Evolutionary conservation across 129 eudicot species (phyloP).

Genomic region (Mikania micrantha): DNA sequence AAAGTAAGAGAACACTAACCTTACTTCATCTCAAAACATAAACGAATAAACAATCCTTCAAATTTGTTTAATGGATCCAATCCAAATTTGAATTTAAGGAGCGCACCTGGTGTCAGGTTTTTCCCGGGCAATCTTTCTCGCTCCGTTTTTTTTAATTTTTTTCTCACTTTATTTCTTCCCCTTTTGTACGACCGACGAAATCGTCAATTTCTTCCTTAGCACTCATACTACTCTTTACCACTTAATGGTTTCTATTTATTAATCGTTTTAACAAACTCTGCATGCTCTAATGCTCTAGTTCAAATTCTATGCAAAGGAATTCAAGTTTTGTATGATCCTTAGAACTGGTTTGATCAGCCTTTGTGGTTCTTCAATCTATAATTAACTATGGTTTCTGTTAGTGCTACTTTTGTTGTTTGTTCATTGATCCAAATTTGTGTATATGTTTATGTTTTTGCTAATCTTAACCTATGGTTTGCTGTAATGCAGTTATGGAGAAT

Average conservation of each 20-base stretch:
- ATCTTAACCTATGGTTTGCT: constrained; percentile 12
- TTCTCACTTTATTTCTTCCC: no score
- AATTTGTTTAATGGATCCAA: no score
- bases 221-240: neutral
- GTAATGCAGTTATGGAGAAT: neutral
- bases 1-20: no score
- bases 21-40: no score
- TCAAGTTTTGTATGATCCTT: neutral
- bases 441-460: neutral
- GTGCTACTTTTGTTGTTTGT: neutral
- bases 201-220: constrained; percentile 14
- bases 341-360: neutral
- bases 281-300: neutral
- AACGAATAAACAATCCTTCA: no score
- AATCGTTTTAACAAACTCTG: neutral
- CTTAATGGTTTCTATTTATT: neutral
- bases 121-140: no score
- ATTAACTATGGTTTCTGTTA: neutral
- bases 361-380: neutral
- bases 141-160: no score
- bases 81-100: no score
- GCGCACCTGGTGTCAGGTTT: no score
- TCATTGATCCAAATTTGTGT: no score
- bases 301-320: neutral
- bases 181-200: neutral